phyloP scores from a whole-genome alignment of 1,284 basidiomycete species.

The Cerioporus squamosus region DNA sequence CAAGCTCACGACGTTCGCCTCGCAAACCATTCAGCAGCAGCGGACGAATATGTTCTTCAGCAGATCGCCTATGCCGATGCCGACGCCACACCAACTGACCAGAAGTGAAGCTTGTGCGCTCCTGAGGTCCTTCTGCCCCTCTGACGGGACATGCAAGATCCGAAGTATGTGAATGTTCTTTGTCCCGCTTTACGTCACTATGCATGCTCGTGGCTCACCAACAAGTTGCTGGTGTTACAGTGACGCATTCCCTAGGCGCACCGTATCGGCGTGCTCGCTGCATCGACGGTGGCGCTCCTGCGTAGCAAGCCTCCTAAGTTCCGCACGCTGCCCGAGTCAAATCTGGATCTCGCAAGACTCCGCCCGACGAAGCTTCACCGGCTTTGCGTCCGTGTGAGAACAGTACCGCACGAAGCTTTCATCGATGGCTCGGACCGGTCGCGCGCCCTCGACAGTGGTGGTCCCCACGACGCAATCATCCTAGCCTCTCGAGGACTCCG shows the following conservation, averaged over 20 bases:
- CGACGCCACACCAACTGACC: not conserved
- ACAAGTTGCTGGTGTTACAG: constrained; percentile 6
- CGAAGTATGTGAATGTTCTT: constrained; percentile 8
- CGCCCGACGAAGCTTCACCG: constrained; percentile 3
- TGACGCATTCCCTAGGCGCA: constrained; percentile 1
- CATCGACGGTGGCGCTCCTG: not conserved
- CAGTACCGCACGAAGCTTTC: constrained; percentile 11
- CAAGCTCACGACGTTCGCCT: not conserved
- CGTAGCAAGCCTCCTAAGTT: not conserved
- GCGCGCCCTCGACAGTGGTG: constrained; percentile 1
- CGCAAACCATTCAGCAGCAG: not conserved
- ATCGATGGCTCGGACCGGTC: constrained; percentile 13
- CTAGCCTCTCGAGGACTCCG: not conserved
- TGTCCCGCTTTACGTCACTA: constrained; percentile 15
- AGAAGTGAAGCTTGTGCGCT: not conserved
- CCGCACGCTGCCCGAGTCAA: constrained; percentile 2
- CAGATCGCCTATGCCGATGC: constrained; percentile 3
- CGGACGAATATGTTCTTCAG: not conserved
- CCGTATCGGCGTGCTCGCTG: constrained; percentile 9
- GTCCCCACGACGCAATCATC: not conserved
- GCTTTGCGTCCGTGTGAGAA: constrained; percentile 6
- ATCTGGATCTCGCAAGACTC: constrained; percentile 8
- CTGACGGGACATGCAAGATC: constrained; percentile 1
- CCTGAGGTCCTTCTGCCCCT: not conserved
- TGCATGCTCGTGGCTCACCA: not conserved